These are phyloP conservation scores for Tieghemiomyces parasiticus DNA, from an alignment of 192 early-diverging fungal species.

Conservation along the genomic window DNA sequence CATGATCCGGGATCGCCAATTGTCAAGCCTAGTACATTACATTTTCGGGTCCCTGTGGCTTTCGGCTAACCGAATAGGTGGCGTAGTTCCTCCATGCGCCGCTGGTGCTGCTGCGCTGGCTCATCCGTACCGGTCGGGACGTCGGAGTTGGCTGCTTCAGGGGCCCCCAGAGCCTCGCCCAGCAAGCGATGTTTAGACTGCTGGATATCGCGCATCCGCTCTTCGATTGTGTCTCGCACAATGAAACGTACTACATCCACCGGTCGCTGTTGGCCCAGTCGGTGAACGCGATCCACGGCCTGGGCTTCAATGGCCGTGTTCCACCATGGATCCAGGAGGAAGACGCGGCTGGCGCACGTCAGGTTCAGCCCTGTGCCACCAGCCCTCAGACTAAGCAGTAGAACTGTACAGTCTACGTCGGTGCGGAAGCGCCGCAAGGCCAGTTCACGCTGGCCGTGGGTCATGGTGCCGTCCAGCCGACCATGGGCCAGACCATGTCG, in stretches of 20 bases:
- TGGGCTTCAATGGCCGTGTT: slow-evolving; percentile 63
- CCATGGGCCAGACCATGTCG: slow-evolving; percentile 39
- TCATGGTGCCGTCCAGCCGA: slow-evolving; percentile 69
- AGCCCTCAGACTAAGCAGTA: slow-evolving; percentile 53
- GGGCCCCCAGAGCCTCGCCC: slow-evolving; percentile 4
- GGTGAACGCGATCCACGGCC: slow-evolving; percentile 70
- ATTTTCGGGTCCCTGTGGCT: too few species aligned
- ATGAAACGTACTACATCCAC: slow-evolving; percentile 55
- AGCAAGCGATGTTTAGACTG: slow-evolving; percentile 36
- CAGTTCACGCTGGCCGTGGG: slow-evolving; percentile 38
- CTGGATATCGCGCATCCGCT: slow-evolving; percentile 72
- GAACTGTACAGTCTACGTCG: slow-evolving; percentile 37
- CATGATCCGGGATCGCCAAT: too few species aligned
- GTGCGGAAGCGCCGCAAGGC: slow-evolving; percentile 44
- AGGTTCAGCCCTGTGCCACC: slow-evolving; percentile 62
- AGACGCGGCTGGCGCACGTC: slow-evolving; percentile 54
- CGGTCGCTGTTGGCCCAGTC: slow-evolving; percentile 50
- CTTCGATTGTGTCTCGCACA: slow-evolving; percentile 61
- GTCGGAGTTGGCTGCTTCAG: too few species aligned
- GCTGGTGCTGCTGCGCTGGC: too few species aligned
- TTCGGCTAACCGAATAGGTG: too few species aligned
- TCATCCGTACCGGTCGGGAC: too few species aligned
- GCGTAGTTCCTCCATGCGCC: too few species aligned
- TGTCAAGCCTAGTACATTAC: too few species aligned
- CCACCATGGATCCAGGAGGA: slow-evolving; percentile 66